A percentile compares a stretch with the other conserved stretches of the same genome.
Evolutionary conservation across 805 yeast species (phyloP).

Genomic region (Schizosaccharomyces osmophilus): DNA sequence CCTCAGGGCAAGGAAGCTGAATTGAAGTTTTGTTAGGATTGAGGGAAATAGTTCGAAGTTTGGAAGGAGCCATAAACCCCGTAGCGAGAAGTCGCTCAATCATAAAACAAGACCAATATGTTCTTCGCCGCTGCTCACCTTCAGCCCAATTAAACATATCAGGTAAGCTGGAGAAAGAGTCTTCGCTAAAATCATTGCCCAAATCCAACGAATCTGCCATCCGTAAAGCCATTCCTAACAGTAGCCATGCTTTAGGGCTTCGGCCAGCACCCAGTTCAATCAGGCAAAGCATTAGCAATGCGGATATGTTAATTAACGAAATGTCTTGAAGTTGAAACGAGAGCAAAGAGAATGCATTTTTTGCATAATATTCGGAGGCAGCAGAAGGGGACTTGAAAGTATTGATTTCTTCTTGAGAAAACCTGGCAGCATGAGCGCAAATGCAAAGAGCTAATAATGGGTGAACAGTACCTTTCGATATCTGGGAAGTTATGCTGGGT

Average conservation of each 20-base stretch:
- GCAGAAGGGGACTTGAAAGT: neutral
- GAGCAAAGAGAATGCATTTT: neutral
- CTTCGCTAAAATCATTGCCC: neutral
- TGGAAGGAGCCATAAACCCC: neutral
- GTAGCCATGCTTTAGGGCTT: neutral
- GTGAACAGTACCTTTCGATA: neutral
- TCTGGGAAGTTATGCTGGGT: neutral
- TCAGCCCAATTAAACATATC: neutral
- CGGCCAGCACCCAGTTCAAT: neutral
- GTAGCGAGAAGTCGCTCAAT: neutral
- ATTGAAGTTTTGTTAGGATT: neutral
- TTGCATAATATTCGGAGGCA: neutral
- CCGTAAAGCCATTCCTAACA: neutral
- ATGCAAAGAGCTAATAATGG: neutral
- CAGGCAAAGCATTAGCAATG: neutral
- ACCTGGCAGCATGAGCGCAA: neutral
- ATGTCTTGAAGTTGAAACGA: neutral
- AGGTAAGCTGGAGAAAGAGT: neutral
- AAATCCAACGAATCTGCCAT: neutral
- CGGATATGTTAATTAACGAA: neutral
- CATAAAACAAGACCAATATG: neutral
- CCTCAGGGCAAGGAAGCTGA: neutral
- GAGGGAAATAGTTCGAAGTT: neutral
- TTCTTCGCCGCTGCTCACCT: neutral
- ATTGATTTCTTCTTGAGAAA: neutral